A percentile compares a stretch with the other conserved stretches of the same genome.
These are phyloP conservation scores for Panicum virgatum DNA, from an alignment of 202 grass and related monocot species.

Conservation along the genomic window DNA sequence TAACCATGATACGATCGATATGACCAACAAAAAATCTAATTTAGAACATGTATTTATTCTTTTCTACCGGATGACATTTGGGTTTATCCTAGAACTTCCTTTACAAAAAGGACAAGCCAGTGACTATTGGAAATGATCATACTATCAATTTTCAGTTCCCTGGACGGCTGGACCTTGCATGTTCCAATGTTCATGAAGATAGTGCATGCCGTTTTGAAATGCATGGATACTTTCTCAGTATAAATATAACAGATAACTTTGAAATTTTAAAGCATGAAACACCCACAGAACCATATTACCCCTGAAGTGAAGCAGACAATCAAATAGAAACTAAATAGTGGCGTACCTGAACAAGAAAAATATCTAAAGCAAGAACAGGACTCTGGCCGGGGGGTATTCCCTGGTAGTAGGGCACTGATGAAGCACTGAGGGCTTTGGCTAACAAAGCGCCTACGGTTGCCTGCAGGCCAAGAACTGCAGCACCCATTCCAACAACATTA, in stretches of 20 bases:
- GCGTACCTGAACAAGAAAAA: conserved; percentile 88
- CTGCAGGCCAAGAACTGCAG: conserved; percentile 85
- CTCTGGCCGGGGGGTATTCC: conserved; percentile 76
- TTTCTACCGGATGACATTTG: background rate
- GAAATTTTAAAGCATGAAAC: background rate
- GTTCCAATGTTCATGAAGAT: conserved; percentile 11
- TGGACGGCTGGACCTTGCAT: background rate
- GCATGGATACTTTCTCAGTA: background rate
- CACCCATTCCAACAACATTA: conserved; percentile 86
- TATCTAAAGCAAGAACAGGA: conserved; percentile 80
- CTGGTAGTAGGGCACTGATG: conserved; percentile 80
- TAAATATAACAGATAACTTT: background rate
- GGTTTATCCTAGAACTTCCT: background rate
- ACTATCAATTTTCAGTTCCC: background rate
- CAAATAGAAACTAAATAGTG: background rate
- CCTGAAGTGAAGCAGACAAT: background rate
- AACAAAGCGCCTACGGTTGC: conserved; percentile 79
- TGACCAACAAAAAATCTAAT: background rate
- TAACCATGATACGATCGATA: background rate
- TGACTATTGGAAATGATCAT: background rate
- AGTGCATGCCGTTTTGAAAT: background rate
- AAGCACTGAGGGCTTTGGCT: conserved; percentile 71
- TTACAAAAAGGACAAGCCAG: background rate
- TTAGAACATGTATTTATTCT: background rate
- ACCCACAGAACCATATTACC: background rate